Evolutionary conservation across 1,139 yeast genomes (phyloP).

Genomic region (Komagataea norvegica): DNA sequence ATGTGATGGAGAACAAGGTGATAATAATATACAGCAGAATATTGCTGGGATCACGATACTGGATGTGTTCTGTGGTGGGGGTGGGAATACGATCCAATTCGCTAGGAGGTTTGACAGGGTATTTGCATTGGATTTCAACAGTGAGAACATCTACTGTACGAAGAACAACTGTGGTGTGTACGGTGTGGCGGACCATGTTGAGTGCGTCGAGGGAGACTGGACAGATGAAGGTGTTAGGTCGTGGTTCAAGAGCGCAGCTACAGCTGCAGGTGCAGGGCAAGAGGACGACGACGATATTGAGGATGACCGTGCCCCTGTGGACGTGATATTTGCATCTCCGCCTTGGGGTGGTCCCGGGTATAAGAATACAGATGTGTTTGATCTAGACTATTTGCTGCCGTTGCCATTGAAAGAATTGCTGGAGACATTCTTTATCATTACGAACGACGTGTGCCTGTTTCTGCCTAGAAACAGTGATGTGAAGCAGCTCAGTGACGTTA

Average conservation of each 20-base stretch:
- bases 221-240: slow-evolving; percentile 19
- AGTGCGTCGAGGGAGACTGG: slow-evolving; percentile 56
- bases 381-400: slow-evolving; percentile 43
- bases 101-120: slow-evolving; percentile 55
- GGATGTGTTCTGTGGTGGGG: slow-evolving; percentile 93
- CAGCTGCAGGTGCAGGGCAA: slow-evolving; percentile 25
- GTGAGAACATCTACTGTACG: slow-evolving; percentile 61
- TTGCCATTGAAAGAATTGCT: slow-evolving; percentile 44
- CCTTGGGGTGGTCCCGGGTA: slow-evolving; percentile 97
- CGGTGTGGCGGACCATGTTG: slow-evolving; percentile 48
- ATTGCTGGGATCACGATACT: slow-evolving; percentile 31
- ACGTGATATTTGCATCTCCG: slow-evolving; percentile 78
- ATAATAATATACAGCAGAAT: too few relatives aligned
- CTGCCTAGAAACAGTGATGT: slow-evolving; percentile 71
- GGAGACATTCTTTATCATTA: slow-evolving; percentile 37
- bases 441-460: slow-evolving; percentile 59
- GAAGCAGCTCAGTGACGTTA: slow-evolving; percentile 48
- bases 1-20: not conserved
- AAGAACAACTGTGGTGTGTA: slow-evolving; percentile 70
- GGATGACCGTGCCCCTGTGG: too few relatives aligned
- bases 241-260: slow-evolving; percentile 20
- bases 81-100: slow-evolving; percentile 88
- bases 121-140: slow-evolving; percentile 63
- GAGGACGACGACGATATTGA: too few relatives aligned
- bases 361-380: slow-evolving; percentile 40